Percentiles rank a stretch among this genome's conserved stretches.
Evolutionary conservation across 2,329 filamentous ascomycete genomes (phyloP).

Genomic region (Ceratocystis eucalypticola): DNA sequence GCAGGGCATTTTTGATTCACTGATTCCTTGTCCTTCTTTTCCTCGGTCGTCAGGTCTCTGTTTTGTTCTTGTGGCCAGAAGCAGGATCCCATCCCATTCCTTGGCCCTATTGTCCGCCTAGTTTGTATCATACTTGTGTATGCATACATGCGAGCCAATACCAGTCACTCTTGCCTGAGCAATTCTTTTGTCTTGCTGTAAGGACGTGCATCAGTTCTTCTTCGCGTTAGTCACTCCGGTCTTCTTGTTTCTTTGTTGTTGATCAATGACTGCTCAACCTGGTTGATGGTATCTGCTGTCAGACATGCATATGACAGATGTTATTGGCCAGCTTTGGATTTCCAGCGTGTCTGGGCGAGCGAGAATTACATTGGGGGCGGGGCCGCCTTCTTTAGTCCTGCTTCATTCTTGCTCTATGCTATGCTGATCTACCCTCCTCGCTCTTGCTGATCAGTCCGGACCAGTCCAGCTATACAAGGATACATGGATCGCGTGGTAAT

Average conservation of each 20-base stretch:
- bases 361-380: neutral
- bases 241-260: neutral
- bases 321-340: neutral
- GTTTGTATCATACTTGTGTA: neutral
- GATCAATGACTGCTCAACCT: neutral
- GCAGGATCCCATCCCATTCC: neutral
- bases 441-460: neutral
- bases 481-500: conserved; percentile 7
- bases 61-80: neutral
- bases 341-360: neutral
- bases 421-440: neutral
- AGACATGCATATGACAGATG: neutral
- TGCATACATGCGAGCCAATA: neutral
- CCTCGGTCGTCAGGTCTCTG: too few relatives aligned
- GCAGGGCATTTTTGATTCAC: neutral
- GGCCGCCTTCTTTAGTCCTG: neutral
- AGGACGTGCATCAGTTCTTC: neutral
- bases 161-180: neutral
- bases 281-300: neutral
- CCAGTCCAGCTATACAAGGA: neutral
- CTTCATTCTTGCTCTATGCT: neutral
- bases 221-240: neutral
- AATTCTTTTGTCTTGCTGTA: neutral
- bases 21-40: neutral
- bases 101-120: neutral